Base-by-base conservation (phyloP, 139 green algal species). In the Gonium pectorale region DNA sequence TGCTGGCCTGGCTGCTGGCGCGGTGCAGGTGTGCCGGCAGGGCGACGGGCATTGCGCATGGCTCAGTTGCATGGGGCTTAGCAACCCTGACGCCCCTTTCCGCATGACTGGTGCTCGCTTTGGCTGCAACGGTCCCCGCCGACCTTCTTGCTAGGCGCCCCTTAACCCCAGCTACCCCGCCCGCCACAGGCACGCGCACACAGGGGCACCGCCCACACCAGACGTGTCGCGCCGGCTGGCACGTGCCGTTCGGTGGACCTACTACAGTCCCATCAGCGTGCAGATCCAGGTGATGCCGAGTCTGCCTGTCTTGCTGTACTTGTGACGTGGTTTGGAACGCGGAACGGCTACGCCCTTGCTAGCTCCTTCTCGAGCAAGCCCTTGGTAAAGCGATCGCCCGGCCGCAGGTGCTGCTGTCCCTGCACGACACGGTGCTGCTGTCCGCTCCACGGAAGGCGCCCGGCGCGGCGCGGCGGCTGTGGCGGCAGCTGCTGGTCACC, bases 251-350 rank as follows among this genome's bases (percentile, higher is more conserved):
- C 62, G 33, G 11, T 43, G 2, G 43, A 51, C 62, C 31, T 49
- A 74, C 77, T 83, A 74, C 77, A 83, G 77, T n/a, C 62, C 77
- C 43, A 29, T 73, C 41, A 74, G 77, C 77, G 43, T 74, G 60
- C 62, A 64, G 31, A 35, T 73, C 22, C 77, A 83, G 62, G 77
- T 37, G 43, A n/a, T n/a, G n/a, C n/a, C n/a, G n/a, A n/a, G n/a
- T n/a, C n/a, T n/a, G n/a, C n/a, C n/a, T n/a, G n/a, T n/a, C n/a
- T n/a, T n/a, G n/a, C n/a, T n/a, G n/a, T n/a, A n/a, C n/a, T n/a
- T n/a, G n/a, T n/a, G n/a, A n/a, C n/a, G n/a, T n/a, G n/a, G n/a
- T n/a, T n/a, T n/a, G n/a, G n/a, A n/a, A n/a, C n/a, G n/a, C n/a
- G n/a, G n/a, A n/a, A n/a, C n/a, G n/a, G n/a, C n/a, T n/a, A n/a